A percentile compares a stretch with the other conserved stretches of the same genome.
These are phyloP conservation scores for Alternaria longipes DNA, from an alignment of 2,329 filamentous ascomycete genomes.

Conservation along the genomic window DNA sequence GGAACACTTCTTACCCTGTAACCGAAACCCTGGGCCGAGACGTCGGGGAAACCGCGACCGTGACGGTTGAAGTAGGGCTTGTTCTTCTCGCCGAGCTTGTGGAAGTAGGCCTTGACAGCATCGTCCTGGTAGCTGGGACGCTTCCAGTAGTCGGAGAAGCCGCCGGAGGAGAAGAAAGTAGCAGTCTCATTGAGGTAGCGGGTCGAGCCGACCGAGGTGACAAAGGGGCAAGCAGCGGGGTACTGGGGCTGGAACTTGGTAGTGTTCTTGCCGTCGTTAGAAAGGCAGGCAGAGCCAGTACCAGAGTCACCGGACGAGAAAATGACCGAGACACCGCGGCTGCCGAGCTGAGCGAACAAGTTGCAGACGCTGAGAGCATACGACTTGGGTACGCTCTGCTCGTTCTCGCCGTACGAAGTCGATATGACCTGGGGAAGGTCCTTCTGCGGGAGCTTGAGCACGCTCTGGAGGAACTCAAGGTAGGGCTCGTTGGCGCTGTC, in stretches of 20 bases:
- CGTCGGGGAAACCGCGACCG: conserved; percentile 69
- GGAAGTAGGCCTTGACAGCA: conserved; percentile 57
- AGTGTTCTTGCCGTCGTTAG: conserved; percentile 66
- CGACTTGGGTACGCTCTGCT: conserved; percentile 67
- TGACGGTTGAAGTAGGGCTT: conserved; percentile 60
- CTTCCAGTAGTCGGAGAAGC: conserved; percentile 62
- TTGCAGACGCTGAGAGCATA: conserved; percentile 71
- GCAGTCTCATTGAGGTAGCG: conserved; percentile 53
- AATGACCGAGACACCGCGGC: conserved; percentile 70
- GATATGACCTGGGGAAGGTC: conserved; percentile 68
- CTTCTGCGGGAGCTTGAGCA: conserved; percentile 62
- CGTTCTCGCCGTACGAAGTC: conserved; percentile 73
- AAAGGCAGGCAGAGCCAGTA: conserved; percentile 62
- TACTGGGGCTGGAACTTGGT: conserved; percentile 69
- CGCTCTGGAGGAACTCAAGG: conserved; percentile 66
- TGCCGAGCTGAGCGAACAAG: conserved; percentile 69
- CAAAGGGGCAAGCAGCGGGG: conserved; percentile 72
- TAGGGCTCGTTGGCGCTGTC: conserved; percentile 72
- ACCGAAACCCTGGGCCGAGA: conserved; percentile 65
- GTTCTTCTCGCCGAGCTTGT: conserved; percentile 53
- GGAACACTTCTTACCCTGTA: conserved; percentile 6
- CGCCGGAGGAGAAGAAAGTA: conserved; percentile 61
- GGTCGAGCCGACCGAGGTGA: conserved; percentile 72
- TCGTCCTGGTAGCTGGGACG: conserved; percentile 58
- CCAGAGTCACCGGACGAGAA: conserved; percentile 70